Conservation (phyloP, 2,329 filamentous ascomycete species). For the Lachnellula willkommii region DNA sequence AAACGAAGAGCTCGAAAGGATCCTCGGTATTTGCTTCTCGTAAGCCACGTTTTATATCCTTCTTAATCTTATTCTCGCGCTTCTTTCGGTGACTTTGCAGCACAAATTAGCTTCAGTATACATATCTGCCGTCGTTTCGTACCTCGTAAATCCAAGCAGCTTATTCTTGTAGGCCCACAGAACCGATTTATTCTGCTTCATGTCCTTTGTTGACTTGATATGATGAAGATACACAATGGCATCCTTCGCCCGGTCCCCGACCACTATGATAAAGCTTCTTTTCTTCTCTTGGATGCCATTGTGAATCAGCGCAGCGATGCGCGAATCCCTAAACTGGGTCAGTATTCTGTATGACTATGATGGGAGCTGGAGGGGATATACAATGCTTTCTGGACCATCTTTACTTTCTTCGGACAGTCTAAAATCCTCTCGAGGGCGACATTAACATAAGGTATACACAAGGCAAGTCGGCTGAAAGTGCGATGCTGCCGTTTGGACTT, state of each 20-base stretch:
- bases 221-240: conserved; percentile 93
- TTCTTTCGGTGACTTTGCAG: conserved; percentile 81
- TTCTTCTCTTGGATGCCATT: conserved; percentile 96
- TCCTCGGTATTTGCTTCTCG: conserved; percentile 90
- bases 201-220: conserved; percentile 82
- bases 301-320: conserved; percentile 83
- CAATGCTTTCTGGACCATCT: conserved; percentile 32
- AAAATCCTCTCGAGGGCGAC: conserved; percentile 18
- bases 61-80: conserved; percentile 96
- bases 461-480: not conserved
- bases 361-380: conserved; percentile 8
- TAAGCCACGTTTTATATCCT: conserved; percentile 91
- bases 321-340: conserved; percentile 61
- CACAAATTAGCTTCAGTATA: conserved; percentile 4
- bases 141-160: conserved; percentile 83
- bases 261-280: conserved; percentile 94
- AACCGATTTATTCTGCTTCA: conserved; percentile 93
- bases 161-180: conserved; percentile 99
- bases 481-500: conserved; percentile 8
- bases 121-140: conserved; percentile 12
- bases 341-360: not conserved
- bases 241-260: conserved; percentile 91
- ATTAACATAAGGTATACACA: conserved; percentile 5
- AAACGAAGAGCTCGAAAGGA: conserved; percentile 95
- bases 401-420: conserved; percentile 1